Evolutionary conservation across 2,329 filamentous ascomycete species (phyloP).

Genomic region (Phyllosticta citrichinensis): DNA sequence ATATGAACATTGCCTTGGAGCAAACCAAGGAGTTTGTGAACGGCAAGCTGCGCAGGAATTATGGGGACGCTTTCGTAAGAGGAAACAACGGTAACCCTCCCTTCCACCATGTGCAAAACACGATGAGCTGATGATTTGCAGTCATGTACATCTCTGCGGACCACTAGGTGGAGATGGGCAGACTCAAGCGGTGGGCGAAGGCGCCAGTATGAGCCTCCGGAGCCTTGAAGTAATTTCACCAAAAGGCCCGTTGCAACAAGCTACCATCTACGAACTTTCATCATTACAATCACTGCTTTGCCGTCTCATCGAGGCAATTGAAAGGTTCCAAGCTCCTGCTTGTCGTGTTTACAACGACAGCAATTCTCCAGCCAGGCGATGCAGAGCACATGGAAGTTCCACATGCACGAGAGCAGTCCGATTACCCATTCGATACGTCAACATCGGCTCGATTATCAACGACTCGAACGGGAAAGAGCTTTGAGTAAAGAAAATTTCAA

Average conservation of each 20-base stretch:
- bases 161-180: conserved; percentile 9
- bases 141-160: conserved; percentile 19
- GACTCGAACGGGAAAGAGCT: no score
- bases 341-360: no score
- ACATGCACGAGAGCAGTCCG: no score
- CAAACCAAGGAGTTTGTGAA: conserved; percentile 89
- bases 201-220: not conserved
- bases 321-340: no score
- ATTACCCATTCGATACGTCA: no score
- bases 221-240: not conserved
- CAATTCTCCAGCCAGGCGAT: no score
- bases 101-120: not conserved
- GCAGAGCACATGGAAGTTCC: no score
- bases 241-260: not conserved
- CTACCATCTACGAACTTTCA: not conserved
- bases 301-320: no score
- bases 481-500: no score
- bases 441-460: no score
- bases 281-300: no score
- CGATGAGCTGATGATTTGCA: conserved; percentile 2
- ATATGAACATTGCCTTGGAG: conserved; percentile 99
- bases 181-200: not conserved
- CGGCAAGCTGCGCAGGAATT: conserved; percentile 69
- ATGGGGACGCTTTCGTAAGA: conserved; percentile 90
- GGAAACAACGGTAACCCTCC: conserved; percentile 79